These are phyloP conservation scores for Pleurotus salmoneostramineus DNA, from an alignment of 768 basidiomycete species.

Conservation along the genomic window DNA sequence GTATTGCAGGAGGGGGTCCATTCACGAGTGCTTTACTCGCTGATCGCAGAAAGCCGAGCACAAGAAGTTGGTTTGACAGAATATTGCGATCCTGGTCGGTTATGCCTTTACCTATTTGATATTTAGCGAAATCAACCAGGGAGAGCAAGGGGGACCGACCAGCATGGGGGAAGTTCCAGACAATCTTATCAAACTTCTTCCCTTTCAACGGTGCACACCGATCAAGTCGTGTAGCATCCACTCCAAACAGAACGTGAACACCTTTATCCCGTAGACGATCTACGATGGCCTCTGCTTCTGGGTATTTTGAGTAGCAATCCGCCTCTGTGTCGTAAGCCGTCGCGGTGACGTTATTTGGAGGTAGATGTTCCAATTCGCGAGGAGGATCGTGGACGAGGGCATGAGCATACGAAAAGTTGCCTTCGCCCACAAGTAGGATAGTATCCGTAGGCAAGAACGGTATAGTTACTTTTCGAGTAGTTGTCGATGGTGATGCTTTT, in stretches of 20 bases:
- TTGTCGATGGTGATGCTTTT: constrained; percentile 17
- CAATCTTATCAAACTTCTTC: constrained; percentile 69
- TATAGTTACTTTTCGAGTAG: constrained; percentile 41
- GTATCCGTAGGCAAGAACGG: constrained; percentile 64
- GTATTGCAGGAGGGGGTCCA: constrained; percentile 48
- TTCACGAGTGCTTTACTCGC: constrained; percentile 53
- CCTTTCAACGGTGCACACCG: constrained; percentile 54
- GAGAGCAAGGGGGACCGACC: constrained; percentile 42
- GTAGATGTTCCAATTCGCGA: constrained; percentile 43
- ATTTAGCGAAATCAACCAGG: not conserved
- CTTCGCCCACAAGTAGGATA: constrained; percentile 86
- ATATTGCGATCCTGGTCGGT: constrained; percentile 94
- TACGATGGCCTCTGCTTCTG: constrained; percentile 63
- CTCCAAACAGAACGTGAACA: constrained; percentile 67
- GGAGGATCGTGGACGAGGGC: constrained; percentile 57
- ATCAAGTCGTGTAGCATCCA: constrained; percentile 82
- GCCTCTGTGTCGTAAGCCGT: constrained; percentile 83
- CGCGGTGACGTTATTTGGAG: constrained; percentile 69
- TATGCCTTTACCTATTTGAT: constrained; percentile 71
- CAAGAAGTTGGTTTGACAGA: constrained; percentile 77
- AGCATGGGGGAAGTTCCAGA: constrained; percentile 97
- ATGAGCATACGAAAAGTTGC: constrained; percentile 89
- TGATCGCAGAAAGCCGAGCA: constrained; percentile 80
- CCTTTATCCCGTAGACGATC: constrained; percentile 50
- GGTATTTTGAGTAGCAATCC: constrained; percentile 80